Conservation (phyloP, 1,284 basidiomycete genomes). For the Apiotrichum mycotoxinovorans region DNA sequence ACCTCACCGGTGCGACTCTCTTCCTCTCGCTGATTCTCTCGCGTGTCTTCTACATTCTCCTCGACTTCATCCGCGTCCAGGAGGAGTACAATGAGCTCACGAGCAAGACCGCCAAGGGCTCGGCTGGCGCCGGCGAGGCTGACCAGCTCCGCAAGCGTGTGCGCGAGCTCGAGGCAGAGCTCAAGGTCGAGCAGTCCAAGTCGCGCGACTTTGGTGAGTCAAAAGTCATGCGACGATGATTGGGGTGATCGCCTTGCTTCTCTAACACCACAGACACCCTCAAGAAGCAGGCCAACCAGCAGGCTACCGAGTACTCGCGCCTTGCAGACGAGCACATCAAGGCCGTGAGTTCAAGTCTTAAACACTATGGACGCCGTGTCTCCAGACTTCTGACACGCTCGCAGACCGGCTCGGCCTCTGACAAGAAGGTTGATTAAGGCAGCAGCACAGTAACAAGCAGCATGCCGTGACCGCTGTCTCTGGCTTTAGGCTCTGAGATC, state of each 20-base stretch:
- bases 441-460: too few species aligned
- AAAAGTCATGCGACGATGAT: not conserved
- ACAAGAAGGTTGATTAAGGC: slow-evolving; percentile 55
- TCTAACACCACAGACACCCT: slow-evolving; percentile 58
- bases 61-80: slow-evolving; percentile 85
- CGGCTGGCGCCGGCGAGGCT: slow-evolving; percentile 41
- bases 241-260: not conserved
- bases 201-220: slow-evolving; percentile 66
- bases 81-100: slow-evolving; percentile 82
- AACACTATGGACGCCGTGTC: not conserved
- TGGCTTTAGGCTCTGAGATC: too few species aligned
- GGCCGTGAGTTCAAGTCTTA: slow-evolving; percentile 41
- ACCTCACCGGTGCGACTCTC: slow-evolving; percentile 86
- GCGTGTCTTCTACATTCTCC: slow-evolving; percentile 84
- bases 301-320: slow-evolving; percentile 72
- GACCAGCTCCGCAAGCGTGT: slow-evolving; percentile 62
- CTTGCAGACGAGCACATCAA: slow-evolving; percentile 73
- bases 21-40: slow-evolving; percentile 92
- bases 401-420: slow-evolving; percentile 56
- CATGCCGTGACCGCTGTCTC: too few species aligned
- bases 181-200: slow-evolving; percentile 55
- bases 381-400: not conserved
- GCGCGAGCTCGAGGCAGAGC: slow-evolving; percentile 62
- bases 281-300: slow-evolving; percentile 75
- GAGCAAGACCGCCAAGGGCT: slow-evolving; percentile 56